Evolutionary conservation across 257 asterid species (phyloP).

Genomic region (Anisodus acutangulus): DNA sequence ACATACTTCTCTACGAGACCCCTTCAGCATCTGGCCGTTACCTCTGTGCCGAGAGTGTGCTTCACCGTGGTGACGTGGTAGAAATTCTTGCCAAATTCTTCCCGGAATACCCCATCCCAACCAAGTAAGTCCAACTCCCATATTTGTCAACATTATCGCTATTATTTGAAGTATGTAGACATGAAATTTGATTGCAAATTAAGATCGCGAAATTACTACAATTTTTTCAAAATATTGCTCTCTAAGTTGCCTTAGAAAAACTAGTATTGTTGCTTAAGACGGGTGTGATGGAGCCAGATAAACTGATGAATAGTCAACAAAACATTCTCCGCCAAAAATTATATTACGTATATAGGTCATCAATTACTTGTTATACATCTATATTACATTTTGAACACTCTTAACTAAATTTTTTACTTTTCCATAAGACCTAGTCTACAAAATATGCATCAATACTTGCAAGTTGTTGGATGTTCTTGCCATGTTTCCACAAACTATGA

Average conservation of each 20-base stretch:
- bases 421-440: neutral
- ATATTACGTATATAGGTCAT: too few relatives aligned
- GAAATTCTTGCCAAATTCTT: conserved; percentile 82
- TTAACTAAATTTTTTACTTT: too few relatives aligned
- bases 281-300: too few relatives aligned
- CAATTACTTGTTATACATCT: too few relatives aligned
- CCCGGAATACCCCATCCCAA: conserved; percentile 89
- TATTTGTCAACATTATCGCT: neutral
- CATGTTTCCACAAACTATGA: neutral
- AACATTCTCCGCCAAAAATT: too few relatives aligned
- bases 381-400: too few relatives aligned
- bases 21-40: conserved; percentile 80
- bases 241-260: neutral
- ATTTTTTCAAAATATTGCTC: too few relatives aligned
- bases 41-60: conserved; percentile 86
- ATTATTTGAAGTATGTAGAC: neutral
- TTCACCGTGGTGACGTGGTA: conserved; percentile 92
- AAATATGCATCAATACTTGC: neutral
- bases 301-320: too few relatives aligned
- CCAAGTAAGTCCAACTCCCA: conserved; percentile 60
- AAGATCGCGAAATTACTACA: neutral
- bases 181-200: neutral
- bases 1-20: conserved; percentile 75
- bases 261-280: too few relatives aligned
- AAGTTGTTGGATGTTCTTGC: neutral